Base-by-base conservation (phyloP, 495 filamentous ascomycete genomes). In the Penicillium pancosmium region DNA sequence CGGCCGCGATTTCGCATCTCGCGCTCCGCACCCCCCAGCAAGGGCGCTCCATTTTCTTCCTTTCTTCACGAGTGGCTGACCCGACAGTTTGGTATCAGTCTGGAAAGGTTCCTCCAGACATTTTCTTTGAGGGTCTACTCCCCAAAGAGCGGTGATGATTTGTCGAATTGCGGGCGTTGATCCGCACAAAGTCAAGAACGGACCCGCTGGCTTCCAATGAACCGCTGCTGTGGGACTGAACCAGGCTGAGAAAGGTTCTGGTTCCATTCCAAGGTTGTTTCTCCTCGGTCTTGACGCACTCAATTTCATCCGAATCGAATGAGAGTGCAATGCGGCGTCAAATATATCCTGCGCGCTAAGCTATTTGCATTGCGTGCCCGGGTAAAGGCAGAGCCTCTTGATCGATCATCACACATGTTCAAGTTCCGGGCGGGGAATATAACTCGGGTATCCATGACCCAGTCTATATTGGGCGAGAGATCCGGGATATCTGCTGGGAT, bases 181-280 rank as follows among this genome's bases (percentile, higher is more conserved):
- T 62, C 63, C 59, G 35, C 56, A 56, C 38, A 21, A 27, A 31
- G 46, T 47, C 41, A 47, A 18, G 38, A 59, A 47, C 48, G 50
- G 44, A 27, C 52, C 27, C 8, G 10, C 34, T 43, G 16, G 0
- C 3, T 12, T 18, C 59, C 60, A 62, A 62, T 65, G 34, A 53
- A 8, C 25, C 23, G 31, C 46, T 46, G 55, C 34, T 9, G 43
- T 19, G 47, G 59, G 16, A 51, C 16, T 18, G 41, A 19, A 44
- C 41, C 41, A n/a, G 16, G 16, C 16, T 19, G 16, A 4, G 41
- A 44, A n/a, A n/a, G n/a, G 11, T n/a, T 19, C 41, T 44, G 41
- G 41, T 44, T 9, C 15, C 41, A 16, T 16, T n/a, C n/a, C n/a
- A n/a, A n/a, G n/a, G n/a, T n/a, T 44, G 13, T 44, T 44, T 8